Evolutionary conservation across 805 yeast species (phyloP), one percentile per base, ranked within the genome.

Genomic region (Yamadazyma akitaensis): DNA sequence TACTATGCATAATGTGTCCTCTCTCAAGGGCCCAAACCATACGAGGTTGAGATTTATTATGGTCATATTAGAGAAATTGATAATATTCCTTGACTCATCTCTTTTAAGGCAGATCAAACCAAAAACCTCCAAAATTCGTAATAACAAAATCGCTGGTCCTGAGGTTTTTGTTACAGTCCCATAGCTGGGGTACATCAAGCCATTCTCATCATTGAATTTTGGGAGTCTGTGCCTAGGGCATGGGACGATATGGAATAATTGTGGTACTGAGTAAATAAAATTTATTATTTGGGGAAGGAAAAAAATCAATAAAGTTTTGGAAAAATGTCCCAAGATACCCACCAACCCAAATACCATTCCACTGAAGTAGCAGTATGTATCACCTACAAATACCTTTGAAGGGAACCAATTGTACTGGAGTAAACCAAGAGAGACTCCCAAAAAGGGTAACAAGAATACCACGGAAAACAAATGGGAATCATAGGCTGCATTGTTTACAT

Each of bases 271-370:
- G 65, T 90, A 94, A 17, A 89, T 54, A 56, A 94, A 94, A 63
- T 94, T 94, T 67, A 89, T 65, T 45, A 94, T 87, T 67, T 94
- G 99, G 2, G 98, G 98, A 36, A 88, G 70, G 62, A 94, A 85
- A 59, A 94, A 84, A 30, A 91, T 65, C 65, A 94, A 71, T 55
- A 92, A 71, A 0, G 99, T 94, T 67, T 94, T 94, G 37, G 97
- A 88, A 64, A 91, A 94, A 70, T 94, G 99, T 1, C 98, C 98
- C 48, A 88, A 75, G 31, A 94, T 94, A 1, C 97, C 98, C 26
- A 88, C 96, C 24, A 91, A 94, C 0, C 98, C 99, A 65, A 94
- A 90, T 0, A 94, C 96, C 99, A 94, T 94, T 3, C 99, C 99
- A 21, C 96, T 89, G 65, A 94, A 91, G 67, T 94, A 94, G 68